A percentile compares a stretch with the other conserved stretches of the same genome.
phyloP scores from a whole-genome alignment of 1,284 basidiomycete genomes.

The Cystobasidium sp. region DNA sequence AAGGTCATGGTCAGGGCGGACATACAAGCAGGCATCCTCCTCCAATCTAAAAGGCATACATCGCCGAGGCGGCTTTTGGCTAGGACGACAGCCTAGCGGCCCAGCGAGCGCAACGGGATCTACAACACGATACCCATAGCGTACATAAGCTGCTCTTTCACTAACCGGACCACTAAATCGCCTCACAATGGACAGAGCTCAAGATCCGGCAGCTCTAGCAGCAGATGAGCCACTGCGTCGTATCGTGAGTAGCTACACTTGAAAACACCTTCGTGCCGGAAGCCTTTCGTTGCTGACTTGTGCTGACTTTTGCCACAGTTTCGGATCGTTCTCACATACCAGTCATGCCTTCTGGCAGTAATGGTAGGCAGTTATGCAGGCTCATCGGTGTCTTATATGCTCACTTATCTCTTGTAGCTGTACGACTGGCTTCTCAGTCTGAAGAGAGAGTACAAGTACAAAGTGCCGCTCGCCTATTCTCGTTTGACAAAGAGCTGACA shows the following conservation, averaged over 20 bases:
- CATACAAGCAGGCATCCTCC: too few species aligned
- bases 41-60: too few species aligned
- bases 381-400: background rate
- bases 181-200: background rate
- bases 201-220: background rate
- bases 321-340: constrained; percentile 6
- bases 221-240: background rate
- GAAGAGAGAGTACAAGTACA: constrained; percentile 29
- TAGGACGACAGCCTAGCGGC: too few species aligned
- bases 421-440: constrained; percentile 34
- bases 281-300: background rate
- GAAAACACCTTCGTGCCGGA: background rate
- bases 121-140: background rate
- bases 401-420: background rate
- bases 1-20: too few species aligned
- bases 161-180: background rate
- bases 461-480: too few species aligned
- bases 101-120: too few species aligned
- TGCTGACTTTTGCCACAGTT: background rate
- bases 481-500: background rate
- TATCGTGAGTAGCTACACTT: constrained; percentile 1
- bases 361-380: constrained; percentile 10
- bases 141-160: background rate
- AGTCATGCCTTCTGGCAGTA: background rate
- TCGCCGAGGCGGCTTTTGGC: too few species aligned